phyloP scores from a whole-genome alignment of 371 early-diverging fungal species.

The Mucor sp. region DNA sequence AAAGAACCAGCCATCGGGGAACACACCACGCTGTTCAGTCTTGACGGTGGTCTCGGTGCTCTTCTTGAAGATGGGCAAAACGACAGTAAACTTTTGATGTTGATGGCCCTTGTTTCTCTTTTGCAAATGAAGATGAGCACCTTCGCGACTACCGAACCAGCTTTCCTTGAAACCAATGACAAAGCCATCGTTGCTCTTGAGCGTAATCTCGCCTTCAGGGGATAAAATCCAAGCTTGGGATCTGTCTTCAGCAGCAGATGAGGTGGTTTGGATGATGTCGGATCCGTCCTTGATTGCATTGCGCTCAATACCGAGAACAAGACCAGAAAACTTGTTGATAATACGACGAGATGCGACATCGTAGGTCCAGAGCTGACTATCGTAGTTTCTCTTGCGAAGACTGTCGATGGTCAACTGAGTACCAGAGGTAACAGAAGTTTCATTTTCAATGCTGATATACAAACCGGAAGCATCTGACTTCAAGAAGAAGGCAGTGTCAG shows the following conservation, averaged over 20 bases:
- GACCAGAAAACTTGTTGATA: conserved; percentile 54
- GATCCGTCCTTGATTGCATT: conserved; percentile 43
- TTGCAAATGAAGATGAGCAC: conserved; percentile 46
- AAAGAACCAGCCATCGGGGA: conserved; percentile 66
- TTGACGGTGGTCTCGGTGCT: conserved; percentile 12
- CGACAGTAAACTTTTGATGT: conserved; percentile 42
- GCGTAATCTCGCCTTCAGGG: conserved; percentile 38
- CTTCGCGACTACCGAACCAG: conserved; percentile 48
- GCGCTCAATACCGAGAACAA: conserved; percentile 50
- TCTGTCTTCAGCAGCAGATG: conserved; percentile 21
- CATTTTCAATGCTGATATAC: conserved; percentile 35
- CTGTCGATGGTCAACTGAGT: conserved; percentile 34
- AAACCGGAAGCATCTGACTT: conserved; percentile 40
- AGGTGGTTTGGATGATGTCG: conserved; percentile 40
- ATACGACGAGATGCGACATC: conserved; percentile 38
- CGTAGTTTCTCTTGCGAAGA: conserved; percentile 36
- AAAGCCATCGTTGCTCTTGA: conserved; percentile 39
- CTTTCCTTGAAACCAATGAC: conserved; percentile 57
- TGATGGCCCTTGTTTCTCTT: conserved; percentile 28
- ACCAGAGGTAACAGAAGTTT: conserved; percentile 20
- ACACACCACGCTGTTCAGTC: conserved; percentile 32
- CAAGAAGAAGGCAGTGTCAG: conserved; percentile 42
- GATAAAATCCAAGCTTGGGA: conserved; percentile 42
- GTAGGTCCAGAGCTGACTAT: conserved; percentile 58
- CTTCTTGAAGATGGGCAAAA: conserved; percentile 46